These are phyloP conservation scores for Phialocephala sp. DNA, from an alignment of 2,329 filamentous ascomycete species.

Conservation along the genomic window DNA sequence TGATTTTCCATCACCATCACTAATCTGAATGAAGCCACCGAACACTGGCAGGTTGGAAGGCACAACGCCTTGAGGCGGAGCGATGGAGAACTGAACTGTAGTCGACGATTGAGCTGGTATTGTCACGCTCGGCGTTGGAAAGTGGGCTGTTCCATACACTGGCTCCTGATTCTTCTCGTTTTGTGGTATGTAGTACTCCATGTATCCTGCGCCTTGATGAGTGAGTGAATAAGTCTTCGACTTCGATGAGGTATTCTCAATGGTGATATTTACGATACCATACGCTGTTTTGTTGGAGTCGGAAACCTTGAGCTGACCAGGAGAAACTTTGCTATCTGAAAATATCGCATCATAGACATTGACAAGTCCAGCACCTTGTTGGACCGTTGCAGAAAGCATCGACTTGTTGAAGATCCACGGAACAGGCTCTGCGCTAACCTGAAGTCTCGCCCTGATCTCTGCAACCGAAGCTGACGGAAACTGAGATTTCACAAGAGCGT, in stretches of 20 bases:
- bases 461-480: constrained; percentile 38
- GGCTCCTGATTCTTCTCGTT: constrained; percentile 31
- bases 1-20: constrained; percentile 22
- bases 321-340: constrained; percentile 29
- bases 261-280: constrained; percentile 28
- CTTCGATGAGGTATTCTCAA: constrained; percentile 28
- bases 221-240: constrained; percentile 32
- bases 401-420: constrained; percentile 39
- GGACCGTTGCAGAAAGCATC: constrained; percentile 40
- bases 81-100: constrained; percentile 19
- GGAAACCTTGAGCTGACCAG: constrained; percentile 9
- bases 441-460: constrained; percentile 42
- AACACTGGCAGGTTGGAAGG: constrained; percentile 35
- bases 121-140: constrained; percentile 27
- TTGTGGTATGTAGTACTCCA: constrained; percentile 28
- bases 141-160: constrained; percentile 32
- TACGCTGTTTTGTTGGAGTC: background rate
- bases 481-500: constrained; percentile 45
- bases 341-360: constrained; percentile 43
- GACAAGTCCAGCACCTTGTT: constrained; percentile 46
- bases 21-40: constrained; percentile 33
- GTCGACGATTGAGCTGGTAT: background rate
- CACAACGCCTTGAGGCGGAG: constrained; percentile 26
- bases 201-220: constrained; percentile 35
- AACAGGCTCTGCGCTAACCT: constrained; percentile 41